Evolutionary conservation across 2,329 filamentous ascomycete species (phyloP), one percentile per base, ranked within the genome.

Genomic region (Sporothrix brunneoviolacea): DNA sequence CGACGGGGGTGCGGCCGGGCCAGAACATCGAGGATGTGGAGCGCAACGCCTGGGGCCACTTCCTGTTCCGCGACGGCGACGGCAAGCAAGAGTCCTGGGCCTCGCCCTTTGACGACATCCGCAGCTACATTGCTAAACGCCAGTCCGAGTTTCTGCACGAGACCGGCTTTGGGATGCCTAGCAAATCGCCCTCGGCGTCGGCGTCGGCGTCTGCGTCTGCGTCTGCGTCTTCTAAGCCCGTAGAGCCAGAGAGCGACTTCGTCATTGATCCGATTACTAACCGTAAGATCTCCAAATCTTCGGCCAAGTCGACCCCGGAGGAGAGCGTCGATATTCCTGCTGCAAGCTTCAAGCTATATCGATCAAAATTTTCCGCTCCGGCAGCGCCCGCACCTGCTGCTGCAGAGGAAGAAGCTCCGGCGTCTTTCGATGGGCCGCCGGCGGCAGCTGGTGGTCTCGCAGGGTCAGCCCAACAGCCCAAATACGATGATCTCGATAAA

Each of bases 251-350:
- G 3, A 40, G 58, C 2, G 68, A 68, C 8, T 73, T 70, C 42
- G 61, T 69, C 18, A 80, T 82, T 38, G 78, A 82, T 51, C 78
- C 79, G 3, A 80, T 82, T 52, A 80, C 77, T 15, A 82, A 82
- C 54, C 71, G 76, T 30, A 77, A 71, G 53, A 68, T 77, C 4
- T 52, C 59, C 16, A 69, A 59, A 53, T 52, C 53, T 16, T 55
- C 58, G 2, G 45, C 56, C 19, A 58, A 54, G 48, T 55, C 55
- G 2, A 50, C 54, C n/a, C 51, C 54, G 0, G 57, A 60, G 5
- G 49, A 55, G 8, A 54, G 46, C 9, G 38, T 28, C 21, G 51
- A 66, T n/a, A 60, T 60, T 4, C 59, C 61, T 10, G 54, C 61
- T 33, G 60, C 60, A 21, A n/a, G n/a, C 2, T 66, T 64, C 57